phyloP scores from a whole-genome alignment of 208 protist species.

The Balamuthia mandrillaris region DNA sequence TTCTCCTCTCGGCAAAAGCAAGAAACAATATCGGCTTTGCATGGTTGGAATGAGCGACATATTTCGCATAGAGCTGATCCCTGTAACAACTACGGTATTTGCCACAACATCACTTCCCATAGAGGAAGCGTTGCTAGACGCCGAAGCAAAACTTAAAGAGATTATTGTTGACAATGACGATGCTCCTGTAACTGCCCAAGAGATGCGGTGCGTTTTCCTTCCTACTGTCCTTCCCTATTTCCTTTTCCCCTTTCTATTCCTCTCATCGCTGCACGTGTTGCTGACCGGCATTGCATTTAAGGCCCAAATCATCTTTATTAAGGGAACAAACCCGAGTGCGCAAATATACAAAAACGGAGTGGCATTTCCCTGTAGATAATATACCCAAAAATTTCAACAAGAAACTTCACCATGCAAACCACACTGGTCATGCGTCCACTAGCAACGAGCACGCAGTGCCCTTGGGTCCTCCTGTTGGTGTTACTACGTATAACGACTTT shows the following conservation, averaged over 20 bases:
- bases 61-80: slow-evolving; percentile 12
- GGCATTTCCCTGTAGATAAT: not conserved
- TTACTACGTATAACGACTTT: slow-evolving; percentile 7
- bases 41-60: slow-evolving; percentile 1
- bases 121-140: no score
- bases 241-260: no score
- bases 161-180: no score
- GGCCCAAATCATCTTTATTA: no score
- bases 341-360: not conserved
- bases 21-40: slow-evolving; percentile 9
- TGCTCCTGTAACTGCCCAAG: no score
- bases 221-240: no score
- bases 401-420: not conserved
- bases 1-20: not conserved
- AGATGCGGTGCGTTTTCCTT: no score
- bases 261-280: no score
- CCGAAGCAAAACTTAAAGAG: no score
- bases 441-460: not conserved
- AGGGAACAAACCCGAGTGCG: no score
- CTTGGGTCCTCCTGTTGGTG: not conserved
- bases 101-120: not conserved
- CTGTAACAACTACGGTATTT: not conserved
- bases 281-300: no score
- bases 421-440: not conserved
- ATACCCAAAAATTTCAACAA: not conserved